These are phyloP conservation scores for Fomitiporia mediterranea DNA, from an alignment of 1,284 basidiomycete species.

Conservation along the genomic window DNA sequence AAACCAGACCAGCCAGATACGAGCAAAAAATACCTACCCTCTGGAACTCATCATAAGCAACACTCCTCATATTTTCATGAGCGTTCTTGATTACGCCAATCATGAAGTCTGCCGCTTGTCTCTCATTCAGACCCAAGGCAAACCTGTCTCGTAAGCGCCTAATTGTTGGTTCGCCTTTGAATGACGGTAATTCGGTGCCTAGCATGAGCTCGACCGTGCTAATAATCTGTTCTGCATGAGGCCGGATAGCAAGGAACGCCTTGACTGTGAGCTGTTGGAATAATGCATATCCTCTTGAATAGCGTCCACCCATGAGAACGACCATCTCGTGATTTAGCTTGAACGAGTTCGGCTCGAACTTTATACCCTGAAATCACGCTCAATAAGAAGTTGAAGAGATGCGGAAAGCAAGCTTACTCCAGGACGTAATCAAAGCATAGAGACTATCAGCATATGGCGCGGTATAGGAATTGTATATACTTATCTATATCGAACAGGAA, in stretches of 20 bases:
- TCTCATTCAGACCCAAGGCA: slow-evolving; percentile 76
- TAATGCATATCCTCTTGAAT: slow-evolving; percentile 89
- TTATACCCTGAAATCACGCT: slow-evolving; percentile 68
- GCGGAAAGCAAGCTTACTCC: slow-evolving; percentile 47
- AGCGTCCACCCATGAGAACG: slow-evolving; percentile 91
- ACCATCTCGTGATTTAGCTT: slow-evolving; percentile 99
- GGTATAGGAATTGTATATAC: slow-evolving; percentile 33
- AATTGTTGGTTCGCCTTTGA: slow-evolving; percentile 95
- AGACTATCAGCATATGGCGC: slow-evolving; percentile 1
- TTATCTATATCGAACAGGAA: slow-evolving; percentile 98
- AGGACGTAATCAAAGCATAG: slow-evolving; percentile 41
- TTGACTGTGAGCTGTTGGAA: slow-evolving; percentile 95
- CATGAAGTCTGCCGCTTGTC: slow-evolving; percentile 93
- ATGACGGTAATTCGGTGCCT: slow-evolving; percentile 90
- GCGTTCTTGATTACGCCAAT: slow-evolving; percentile 86
- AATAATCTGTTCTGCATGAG: slow-evolving; percentile 86
- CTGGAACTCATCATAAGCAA: slow-evolving; percentile 92
- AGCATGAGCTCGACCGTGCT: slow-evolving; percentile 92
- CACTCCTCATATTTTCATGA: slow-evolving; percentile 89
- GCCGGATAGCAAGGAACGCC: slow-evolving; percentile 92
- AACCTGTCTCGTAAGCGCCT: slow-evolving; percentile 85
- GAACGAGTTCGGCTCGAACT: slow-evolving; percentile 97
- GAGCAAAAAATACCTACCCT: slow-evolving; percentile 45
- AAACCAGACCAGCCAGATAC: background rate
- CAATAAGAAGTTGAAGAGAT: slow-evolving; percentile 21